Evolutionary conservation across 345 rosid genomes (phyloP).

Genomic region (Murraya paniculata): DNA sequence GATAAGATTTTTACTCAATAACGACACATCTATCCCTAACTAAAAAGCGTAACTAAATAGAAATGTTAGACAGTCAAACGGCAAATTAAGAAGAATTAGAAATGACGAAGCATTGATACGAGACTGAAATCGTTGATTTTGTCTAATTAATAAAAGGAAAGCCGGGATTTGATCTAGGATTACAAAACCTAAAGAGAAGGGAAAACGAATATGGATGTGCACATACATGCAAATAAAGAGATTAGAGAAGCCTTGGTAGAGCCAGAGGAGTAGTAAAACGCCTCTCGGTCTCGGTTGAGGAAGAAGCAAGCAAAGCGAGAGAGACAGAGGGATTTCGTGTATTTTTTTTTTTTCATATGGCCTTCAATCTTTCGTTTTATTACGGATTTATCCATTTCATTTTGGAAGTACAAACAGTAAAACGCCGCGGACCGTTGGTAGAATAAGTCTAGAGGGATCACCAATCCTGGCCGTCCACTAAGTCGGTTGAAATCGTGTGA

Average conservation of each 20-base stretch:
- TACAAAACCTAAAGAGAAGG: background rate
- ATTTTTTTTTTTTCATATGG: background rate
- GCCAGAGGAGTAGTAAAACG: background rate
- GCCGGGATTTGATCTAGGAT: constrained; percentile 1
- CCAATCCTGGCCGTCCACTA: constrained; percentile 6
- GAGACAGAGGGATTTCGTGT: background rate
- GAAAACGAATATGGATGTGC: background rate
- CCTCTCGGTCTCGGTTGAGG: background rate
- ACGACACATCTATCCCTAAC: background rate
- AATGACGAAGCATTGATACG: background rate
- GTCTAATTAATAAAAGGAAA: background rate
- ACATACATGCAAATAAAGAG: background rate
- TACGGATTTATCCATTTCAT: background rate
- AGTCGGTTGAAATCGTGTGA: constrained; percentile 11
- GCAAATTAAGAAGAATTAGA: background rate
- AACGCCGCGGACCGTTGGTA: background rate
- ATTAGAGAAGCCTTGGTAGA: constrained; percentile 8
- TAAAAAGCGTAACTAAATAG: background rate
- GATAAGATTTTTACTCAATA: background rate
- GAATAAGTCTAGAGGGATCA: background rate
- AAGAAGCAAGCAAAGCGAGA: background rate
- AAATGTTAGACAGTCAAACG: background rate
- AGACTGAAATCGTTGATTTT: background rate
- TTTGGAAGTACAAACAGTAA: background rate
- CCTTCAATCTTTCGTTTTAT: background rate